These are phyloP conservation scores for Pseudomassariella vexata DNA, from an alignment of 2,329 filamentous ascomycete genomes.

Conservation along the genomic window DNA sequence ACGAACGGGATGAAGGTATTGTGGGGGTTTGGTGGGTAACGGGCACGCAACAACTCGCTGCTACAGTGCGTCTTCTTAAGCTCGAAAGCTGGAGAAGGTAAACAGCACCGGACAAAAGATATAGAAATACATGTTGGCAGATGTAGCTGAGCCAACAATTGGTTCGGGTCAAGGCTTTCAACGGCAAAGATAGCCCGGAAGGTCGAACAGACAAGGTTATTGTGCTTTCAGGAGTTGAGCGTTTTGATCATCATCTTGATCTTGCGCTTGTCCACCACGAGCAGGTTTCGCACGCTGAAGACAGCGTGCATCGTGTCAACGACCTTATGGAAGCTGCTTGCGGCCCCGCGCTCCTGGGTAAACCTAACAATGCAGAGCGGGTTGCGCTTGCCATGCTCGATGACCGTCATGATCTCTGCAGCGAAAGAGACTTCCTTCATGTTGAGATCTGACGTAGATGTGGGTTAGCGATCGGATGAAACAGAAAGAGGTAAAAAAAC, in stretches of 20 bases:
- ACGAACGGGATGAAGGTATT: neutral
- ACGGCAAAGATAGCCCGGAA: neutral
- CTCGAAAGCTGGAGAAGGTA: too few relatives aligned
- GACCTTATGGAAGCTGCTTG: conserved; percentile 80
- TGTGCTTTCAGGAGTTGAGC: conserved; percentile 45
- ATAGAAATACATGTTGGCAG: too few relatives aligned
- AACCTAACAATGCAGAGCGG: conserved; percentile 78
- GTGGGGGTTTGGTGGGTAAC: too few relatives aligned
- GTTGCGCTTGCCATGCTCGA: conserved; percentile 74
- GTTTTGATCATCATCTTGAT: conserved; percentile 70
- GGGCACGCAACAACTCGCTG: too few relatives aligned
- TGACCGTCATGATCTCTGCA: conserved; percentile 80
- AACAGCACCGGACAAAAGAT: too few relatives aligned
- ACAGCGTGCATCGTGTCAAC: conserved; percentile 69
- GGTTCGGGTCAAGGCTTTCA: neutral
- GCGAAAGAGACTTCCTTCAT: conserved; percentile 87
- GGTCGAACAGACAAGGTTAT: too few relatives aligned
- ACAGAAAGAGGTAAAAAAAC: neutral
- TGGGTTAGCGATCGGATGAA: conserved; percentile 13
- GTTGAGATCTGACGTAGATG: conserved; percentile 54
- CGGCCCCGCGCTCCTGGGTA: conserved; percentile 86
- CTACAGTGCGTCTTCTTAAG: too few relatives aligned
- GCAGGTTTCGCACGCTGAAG: conserved; percentile 57
- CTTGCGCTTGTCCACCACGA: conserved; percentile 63
- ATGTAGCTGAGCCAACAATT: too few relatives aligned